These are phyloP conservation scores for Penicillium ucsense DNA, from an alignment of 495 filamentous ascomycete species.

Conservation along the genomic window DNA sequence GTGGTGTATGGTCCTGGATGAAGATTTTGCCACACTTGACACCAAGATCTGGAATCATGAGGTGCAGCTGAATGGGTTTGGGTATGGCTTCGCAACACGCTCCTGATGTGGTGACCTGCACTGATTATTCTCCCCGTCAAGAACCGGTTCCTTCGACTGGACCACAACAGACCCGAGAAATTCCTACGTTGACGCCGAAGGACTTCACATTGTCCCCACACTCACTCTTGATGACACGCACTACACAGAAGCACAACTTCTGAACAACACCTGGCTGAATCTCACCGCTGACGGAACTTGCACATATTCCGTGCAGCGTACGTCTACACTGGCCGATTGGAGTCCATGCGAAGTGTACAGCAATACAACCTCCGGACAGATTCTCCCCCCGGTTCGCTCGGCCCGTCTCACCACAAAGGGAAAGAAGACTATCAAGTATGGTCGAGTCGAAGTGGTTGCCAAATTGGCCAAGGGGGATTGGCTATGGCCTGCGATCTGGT, in stretches of 20 bases:
- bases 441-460: conserved; percentile 70
- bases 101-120: not conserved
- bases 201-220: conserved; percentile 67
- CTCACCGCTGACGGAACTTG: conserved; percentile 54
- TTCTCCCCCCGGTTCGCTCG: conserved; percentile 71
- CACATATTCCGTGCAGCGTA: conserved; percentile 40
- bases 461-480: conserved; percentile 69
- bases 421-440: conserved; percentile 65
- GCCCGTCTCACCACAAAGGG: conserved; percentile 65
- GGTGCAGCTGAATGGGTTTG: conserved; percentile 38
- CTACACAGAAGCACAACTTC: conserved; percentile 24
- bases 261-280: conserved; percentile 24
- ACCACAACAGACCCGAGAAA: conserved; percentile 65
- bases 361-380: conserved; percentile 60
- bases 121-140: conserved; percentile 34
- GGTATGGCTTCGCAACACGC: conserved; percentile 44
- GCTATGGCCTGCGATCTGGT: conserved; percentile 87
- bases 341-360: conserved; percentile 53
- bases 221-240: conserved; percentile 58
- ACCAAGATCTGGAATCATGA: conserved; percentile 63
- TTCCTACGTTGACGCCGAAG: conserved; percentile 57
- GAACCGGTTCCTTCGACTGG: conserved; percentile 73
- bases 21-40: conserved; percentile 56
- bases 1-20: conserved; percentile 63
- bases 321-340: not conserved